phyloP scores from a whole-genome alignment of 1,284 basidiomycete species.

The Bondarzewia mesenterica region DNA sequence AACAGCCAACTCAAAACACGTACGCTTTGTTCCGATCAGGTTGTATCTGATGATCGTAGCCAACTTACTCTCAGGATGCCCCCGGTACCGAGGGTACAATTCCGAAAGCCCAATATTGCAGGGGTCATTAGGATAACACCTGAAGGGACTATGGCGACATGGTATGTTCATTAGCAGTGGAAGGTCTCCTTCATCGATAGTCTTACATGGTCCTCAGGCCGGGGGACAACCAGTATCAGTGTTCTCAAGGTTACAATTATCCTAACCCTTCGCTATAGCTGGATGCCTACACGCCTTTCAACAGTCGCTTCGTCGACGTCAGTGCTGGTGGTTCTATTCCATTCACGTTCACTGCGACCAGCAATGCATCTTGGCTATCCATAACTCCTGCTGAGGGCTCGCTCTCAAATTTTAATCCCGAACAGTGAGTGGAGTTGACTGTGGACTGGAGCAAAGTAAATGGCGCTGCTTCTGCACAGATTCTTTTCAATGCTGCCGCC shows the following conservation, averaged over 20 bases:
- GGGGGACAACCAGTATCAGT: slow-evolving; percentile 54
- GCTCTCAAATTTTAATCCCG: slow-evolving; percentile 39
- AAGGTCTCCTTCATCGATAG: not conserved
- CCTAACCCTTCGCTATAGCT: slow-evolving; percentile 41
- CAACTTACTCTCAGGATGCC: slow-evolving; percentile 38
- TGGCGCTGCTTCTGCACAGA: slow-evolving; percentile 31
- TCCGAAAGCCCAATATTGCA: slow-evolving; percentile 46
- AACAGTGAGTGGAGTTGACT: slow-evolving; percentile 45
- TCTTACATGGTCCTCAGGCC: slow-evolving; percentile 31
- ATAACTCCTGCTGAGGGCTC: slow-evolving; percentile 39
- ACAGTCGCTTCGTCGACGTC: slow-evolving; percentile 51
- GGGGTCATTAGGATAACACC: slow-evolving; percentile 55
- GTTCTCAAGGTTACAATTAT: slow-evolving; percentile 40
- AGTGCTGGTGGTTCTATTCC: slow-evolving; percentile 50
- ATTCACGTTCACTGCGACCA: slow-evolving; percentile 45
- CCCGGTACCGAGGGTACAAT: slow-evolving; percentile 43
- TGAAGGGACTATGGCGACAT: slow-evolving; percentile 52
- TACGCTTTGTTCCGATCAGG: slow-evolving; percentile 17
- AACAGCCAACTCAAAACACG: slow-evolving; percentile 58
- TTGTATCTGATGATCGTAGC: not conserved
- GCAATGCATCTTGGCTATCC: slow-evolving; percentile 47
- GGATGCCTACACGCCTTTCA: slow-evolving; percentile 46
- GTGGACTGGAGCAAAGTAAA: slow-evolving; percentile 55
- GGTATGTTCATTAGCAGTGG: slow-evolving; percentile 26
- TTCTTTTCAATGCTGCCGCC: slow-evolving; percentile 42